Conservation (phyloP, 345 rosid genomes). For the Moringa oleifera region DNA sequence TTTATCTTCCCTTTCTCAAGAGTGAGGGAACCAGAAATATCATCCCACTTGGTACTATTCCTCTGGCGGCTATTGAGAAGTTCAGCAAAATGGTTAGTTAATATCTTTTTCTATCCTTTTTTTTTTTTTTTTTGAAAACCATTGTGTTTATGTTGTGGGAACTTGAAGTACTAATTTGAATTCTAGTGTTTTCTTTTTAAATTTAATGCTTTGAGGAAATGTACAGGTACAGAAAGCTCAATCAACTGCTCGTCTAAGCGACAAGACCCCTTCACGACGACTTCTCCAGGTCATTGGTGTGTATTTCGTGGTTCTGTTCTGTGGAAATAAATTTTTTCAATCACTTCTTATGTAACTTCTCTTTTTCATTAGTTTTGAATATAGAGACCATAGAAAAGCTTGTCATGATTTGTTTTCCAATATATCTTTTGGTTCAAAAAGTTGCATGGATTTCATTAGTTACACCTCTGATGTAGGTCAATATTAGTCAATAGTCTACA, state of each 20-base stretch:
- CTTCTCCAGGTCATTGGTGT: conserved; percentile 91
- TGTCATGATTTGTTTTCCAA: no score
- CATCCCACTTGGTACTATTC: conserved; percentile 78
- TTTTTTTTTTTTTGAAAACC: background rate
- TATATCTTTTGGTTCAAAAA: no score
- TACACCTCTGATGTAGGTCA: no score
- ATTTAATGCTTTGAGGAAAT: conserved; percentile 18
- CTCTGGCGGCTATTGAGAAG: conserved; percentile 85
- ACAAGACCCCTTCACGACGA: conserved; percentile 59
- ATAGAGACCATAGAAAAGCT: no score
- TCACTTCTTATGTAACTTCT: no score
- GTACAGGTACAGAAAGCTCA: conserved; percentile 59
- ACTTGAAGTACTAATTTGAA: background rate
- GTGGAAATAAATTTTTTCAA: no score
- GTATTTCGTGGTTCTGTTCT: conserved; percentile 5
- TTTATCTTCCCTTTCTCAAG: conserved; percentile 36
- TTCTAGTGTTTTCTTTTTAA: conserved; percentile 2
- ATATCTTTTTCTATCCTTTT: no score
- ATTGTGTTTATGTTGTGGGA: conserved; percentile 10
- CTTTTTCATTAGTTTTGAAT: no score
- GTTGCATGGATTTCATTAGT: no score
- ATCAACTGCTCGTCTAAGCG: conserved; percentile 46
- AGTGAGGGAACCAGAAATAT: conserved; percentile 73
- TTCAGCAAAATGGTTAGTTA: conserved; percentile 72
- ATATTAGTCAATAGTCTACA: no score